Base-by-base conservation (phyloP, 305 asterid species). In the Salvia sclarea region DNA sequence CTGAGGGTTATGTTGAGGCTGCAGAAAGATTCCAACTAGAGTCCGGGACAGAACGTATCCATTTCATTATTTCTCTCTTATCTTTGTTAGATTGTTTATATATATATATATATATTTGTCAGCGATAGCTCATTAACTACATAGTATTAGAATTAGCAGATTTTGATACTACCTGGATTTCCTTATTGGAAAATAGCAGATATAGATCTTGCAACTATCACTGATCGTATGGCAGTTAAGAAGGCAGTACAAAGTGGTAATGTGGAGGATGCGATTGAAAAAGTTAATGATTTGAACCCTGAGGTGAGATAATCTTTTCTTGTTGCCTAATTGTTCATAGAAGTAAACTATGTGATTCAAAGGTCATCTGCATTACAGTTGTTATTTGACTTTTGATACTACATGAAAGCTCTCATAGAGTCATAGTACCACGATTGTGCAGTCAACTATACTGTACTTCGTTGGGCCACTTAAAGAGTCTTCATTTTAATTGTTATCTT, bases 21-120 rank as follows among this genome's bases (percentile, higher is more conserved):
- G 65, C 90, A n/a, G 91, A 88, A 53, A 82, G 74, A 53, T 88
- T 90, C 81, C 79, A 78, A 66, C 72, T 59, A 64, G 96, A 90
- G 79, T 86, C 96, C 30, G 95, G 92, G 53, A 91, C 95, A 52
- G 87, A 88, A 60, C 88, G 94, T 90, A 90, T 84, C 90, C 87
- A 31, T 67, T 61, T 68, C 5, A 38, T 25, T 9, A 30, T 61
- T 63, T 22, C 50, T 13, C n/a, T 0, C 0, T 25, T 18, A 10
- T 58, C 3, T 16, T 24, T 25, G 24, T 22, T 8, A 6, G 16
- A 11, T 63, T 70, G 30, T 28, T 66, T 10, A 8, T 54, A 24
- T 62, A 22, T 30, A 0, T 41, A 40, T 66, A 2, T 49, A 56
- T 66, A n/a, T n/a, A n/a, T 61, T 3, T 6, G 22, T 35, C 30